Base-by-base conservation (phyloP, 192 early-diverging fungal species). In the Dispira simplex region DNA sequence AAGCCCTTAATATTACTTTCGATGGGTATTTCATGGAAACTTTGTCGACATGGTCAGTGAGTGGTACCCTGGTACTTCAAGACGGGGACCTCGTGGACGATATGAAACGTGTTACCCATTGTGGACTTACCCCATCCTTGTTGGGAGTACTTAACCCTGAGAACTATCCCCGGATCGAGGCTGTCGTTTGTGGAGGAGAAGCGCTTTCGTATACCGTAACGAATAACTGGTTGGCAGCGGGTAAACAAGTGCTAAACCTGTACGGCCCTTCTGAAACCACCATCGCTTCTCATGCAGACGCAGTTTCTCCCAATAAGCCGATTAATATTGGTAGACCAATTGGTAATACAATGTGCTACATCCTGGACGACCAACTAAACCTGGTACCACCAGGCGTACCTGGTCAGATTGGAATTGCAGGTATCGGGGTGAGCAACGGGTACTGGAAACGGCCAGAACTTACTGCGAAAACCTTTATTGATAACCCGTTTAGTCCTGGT, bases 361-460 rank as follows among this genome's bases (percentile, higher is more conserved):
- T 58, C 27, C 27, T 58, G 23, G 56, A 58, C 28, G 56, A 39
- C 5, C 8, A 28, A 8, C 23, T 58, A 1, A 11, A 39, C 8
- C 56, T 39, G 28, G 56, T 58, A 18, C 56, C 56, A 26, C 26
- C 39, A 5, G 56, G 56, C 8, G 56, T 58, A 13, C n/a, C 56
- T 8, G 56, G 56, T 8, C 8, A 58, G 27, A 58, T 58, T 27
- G 6, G 14, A 14, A 58, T 58, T 16, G 56, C 8, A 0, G 56
- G 56, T 27, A 18, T 39, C 39, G 71, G 70, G 9, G 69, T 76
- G 18, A 70, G 68, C 12, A 49, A 59, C 14, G 72, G 72, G 2
- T 76, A 76, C 27, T 59, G 69, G 20, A 74, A 74, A 39, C 46
- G 58, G 8, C 70, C 69, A 25, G 73, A 74, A 8, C 54, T 77